Evolutionary conservation across 139 green algal species (phyloP).

Genomic region (Coccomyxa sp.): DNA sequence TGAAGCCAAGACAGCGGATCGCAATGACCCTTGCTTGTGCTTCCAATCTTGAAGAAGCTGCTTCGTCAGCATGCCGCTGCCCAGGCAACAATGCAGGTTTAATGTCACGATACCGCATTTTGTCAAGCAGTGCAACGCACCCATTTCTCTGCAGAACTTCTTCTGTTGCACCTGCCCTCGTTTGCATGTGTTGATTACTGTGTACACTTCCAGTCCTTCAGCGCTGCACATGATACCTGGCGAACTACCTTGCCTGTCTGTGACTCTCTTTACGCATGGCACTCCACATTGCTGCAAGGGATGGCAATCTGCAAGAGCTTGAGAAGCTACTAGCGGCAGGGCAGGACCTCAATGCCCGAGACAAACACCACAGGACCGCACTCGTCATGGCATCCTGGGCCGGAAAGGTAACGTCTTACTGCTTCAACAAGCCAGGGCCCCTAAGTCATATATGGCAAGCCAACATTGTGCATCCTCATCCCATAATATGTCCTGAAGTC

Average conservation of each 20-base stretch:
- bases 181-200: background rate
- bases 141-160: too few relatives aligned
- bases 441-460: background rate
- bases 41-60: too few relatives aligned
- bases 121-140: too few relatives aligned
- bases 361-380: slow-evolving; percentile 55
- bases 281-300: slow-evolving; percentile 10
- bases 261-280: background rate
- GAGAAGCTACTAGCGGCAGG: slow-evolving; percentile 26
- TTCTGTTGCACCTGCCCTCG: background rate
- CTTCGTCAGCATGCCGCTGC: too few relatives aligned
- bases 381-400: slow-evolving; percentile 77
- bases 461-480: too few relatives aligned
- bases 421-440: background rate
- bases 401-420: slow-evolving; percentile 33
- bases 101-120: background rate
- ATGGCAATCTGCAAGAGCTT: slow-evolving; percentile 11
- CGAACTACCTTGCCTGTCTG: background rate
- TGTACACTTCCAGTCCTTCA: background rate
- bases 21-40: too few relatives aligned
- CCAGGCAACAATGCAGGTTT: too few relatives aligned
- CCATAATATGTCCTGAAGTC: background rate
- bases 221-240: background rate
- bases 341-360: slow-evolving; percentile 28
- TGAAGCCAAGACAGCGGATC: too few relatives aligned